Evolutionary conservation across 495 filamentous ascomycete genomes (phyloP).

Genomic region (Collariella sp.): DNA sequence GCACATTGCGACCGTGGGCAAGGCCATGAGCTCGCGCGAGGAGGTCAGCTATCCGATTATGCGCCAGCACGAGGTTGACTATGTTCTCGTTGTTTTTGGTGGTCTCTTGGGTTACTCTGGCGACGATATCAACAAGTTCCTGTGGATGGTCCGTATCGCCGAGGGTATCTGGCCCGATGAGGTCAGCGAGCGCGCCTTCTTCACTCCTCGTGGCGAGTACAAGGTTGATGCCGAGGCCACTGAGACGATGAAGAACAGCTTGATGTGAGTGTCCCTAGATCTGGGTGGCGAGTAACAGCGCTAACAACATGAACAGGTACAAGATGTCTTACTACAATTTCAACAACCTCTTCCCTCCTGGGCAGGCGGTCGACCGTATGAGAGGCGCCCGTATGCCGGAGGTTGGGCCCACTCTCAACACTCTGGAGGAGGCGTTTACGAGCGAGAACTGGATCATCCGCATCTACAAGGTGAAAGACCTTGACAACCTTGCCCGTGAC

Average conservation of each 20-base stretch:
- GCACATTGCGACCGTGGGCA: conserved; percentile 97
- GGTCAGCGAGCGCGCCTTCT: conserved; percentile 94
- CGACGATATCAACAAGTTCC: conserved; percentile 99
- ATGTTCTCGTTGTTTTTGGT: conserved; percentile 94
- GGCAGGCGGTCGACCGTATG: conserved; percentile 88
- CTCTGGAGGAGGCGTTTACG: conserved; percentile 93
- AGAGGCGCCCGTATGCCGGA: conserved; percentile 73
- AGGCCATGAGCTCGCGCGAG: conserved; percentile 96
- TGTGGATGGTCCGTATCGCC: conserved; percentile 99
- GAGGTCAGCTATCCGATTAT: conserved; percentile 98
- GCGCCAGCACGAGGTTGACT: conserved; percentile 96
- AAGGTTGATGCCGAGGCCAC: conserved; percentile 88
- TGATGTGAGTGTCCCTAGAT: conserved; percentile 64
- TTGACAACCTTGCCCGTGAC: conserved; percentile 90
- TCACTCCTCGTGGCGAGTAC: conserved; percentile 93
- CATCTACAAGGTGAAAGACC: conserved; percentile 99
- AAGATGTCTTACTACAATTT: conserved; percentile 99
- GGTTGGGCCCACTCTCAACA: conserved; percentile 76
- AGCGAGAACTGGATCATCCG: conserved; percentile 99
- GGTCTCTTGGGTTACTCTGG: conserved; percentile 97
- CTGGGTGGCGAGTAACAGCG: not conserved
- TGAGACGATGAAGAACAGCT: conserved; percentile 96
- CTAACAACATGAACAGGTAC: conserved; percentile 61
- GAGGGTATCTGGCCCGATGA: conserved; percentile 99
- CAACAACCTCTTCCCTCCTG: conserved; percentile 80